Base-by-base conservation (phyloP, 805 yeast species). In the Candida mattraensis region DNA sequence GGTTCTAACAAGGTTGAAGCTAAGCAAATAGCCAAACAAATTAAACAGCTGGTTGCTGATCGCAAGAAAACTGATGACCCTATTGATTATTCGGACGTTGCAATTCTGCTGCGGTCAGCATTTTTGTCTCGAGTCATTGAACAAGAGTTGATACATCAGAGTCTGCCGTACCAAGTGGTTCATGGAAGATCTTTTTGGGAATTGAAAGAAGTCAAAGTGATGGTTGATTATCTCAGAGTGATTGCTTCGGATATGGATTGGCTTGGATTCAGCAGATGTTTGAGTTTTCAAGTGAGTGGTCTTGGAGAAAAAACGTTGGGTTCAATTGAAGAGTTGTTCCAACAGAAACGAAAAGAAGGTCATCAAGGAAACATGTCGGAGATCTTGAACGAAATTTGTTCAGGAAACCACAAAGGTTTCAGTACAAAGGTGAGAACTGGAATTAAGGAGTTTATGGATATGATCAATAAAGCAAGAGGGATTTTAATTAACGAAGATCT, bases 141-240 rank as follows among this genome's bases (percentile, higher is more conserved):
- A 52, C 72, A 70, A 20, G 83, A 76, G 13, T 61, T 91, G 16
- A 66, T 76, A 1, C 67, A 62, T 30, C 56, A 60, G 3, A 64
- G 72, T 4, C 70, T 88, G 2, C 88, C 93, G 0, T 84, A 85
- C 50, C 60, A 63, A 7, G 71, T 88, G 39, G 67, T 83, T 0
- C 80, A 81, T 34, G 96, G 96, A 0, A 68, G 67, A 28, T 80
- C 87, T 1, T 85, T 87, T 50, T 86, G 94, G 91, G 87, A 83
- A 25, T 59, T 82, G 25, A 75, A 74, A 37, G 95, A 86, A 50
- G 79, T 87, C 11, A 65, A 68, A 15, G 60, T 75, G 0, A 68
- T 85, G 39, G 42, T 87, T 27, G 84, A 82, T 51, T 78, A 80
- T 45, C 53, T 91, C 18, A 69, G 87, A 20, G 76, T 81, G 1